These are phyloP conservation scores for Cercospora janseana DNA, from an alignment of 2,329 filamentous ascomycete genomes.

Conservation along the genomic window DNA sequence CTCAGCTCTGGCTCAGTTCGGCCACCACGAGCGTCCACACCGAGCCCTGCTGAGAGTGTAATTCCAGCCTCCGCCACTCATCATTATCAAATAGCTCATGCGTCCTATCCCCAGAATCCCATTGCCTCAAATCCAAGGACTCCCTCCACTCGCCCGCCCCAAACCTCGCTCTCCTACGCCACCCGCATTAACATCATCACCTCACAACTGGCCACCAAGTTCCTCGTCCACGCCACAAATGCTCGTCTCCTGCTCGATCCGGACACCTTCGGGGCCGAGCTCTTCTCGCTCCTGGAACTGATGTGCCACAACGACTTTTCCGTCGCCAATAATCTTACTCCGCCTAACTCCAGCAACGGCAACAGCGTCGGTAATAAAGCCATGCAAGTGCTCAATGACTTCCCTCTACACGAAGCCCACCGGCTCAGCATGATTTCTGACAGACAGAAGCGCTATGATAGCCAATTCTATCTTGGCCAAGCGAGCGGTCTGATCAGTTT, in stretches of 20 bases:
- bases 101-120: too few species aligned
- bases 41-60: too few species aligned
- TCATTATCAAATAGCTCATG: too few species aligned
- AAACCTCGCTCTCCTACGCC: background rate
- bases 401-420: background rate
- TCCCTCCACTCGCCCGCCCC: too few species aligned
- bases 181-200: background rate
- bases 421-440: background rate
- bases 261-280: conserved; percentile 2
- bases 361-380: too few species aligned
- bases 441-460: background rate
- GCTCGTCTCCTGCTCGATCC: background rate
- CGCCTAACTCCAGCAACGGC: too few species aligned
- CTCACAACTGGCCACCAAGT: background rate
- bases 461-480: conserved; percentile 1
- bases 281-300: background rate
- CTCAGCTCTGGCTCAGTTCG: too few species aligned
- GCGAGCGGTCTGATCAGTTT: background rate
- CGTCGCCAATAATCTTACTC: too few species aligned
- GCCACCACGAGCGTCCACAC: background rate
- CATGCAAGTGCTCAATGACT: background rate
- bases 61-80: too few species aligned
- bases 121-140: too few species aligned
- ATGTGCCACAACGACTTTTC: background rate
- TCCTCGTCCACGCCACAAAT: background rate